phyloP scores from a whole-genome alignment of 2,329 filamentous ascomycete species.

The Chrysoporthe deuterocubensis region DNA sequence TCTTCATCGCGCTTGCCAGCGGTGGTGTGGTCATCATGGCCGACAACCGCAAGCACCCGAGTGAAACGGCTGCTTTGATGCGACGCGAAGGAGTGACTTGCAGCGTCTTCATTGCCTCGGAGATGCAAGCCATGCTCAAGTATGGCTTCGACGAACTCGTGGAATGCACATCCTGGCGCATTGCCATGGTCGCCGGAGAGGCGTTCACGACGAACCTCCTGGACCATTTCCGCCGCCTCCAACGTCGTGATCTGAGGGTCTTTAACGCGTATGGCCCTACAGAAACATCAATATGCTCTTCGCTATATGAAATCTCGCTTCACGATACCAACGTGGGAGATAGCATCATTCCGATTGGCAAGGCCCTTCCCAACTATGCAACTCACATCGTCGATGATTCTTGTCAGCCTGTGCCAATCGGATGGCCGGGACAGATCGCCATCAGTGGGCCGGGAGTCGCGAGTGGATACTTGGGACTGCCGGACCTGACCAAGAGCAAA shows the following conservation, averaged over 20 bases:
- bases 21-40: conserved; percentile 34
- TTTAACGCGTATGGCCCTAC: conserved; percentile 22
- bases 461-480: conserved; percentile 26
- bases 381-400: too few relatives aligned
- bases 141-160: too few relatives aligned
- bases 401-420: conserved; percentile 32
- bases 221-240: background rate
- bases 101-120: conserved; percentile 40
- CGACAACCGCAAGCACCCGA: conserved; percentile 33
- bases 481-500: conserved; percentile 18
- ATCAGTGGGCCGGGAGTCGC: conserved; percentile 47
- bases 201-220: background rate
- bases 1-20: too few relatives aligned
- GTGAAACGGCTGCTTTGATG: conserved; percentile 40
- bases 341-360: too few relatives aligned
- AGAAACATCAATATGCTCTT: conserved; percentile 8
- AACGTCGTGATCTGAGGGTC: conserved; percentile 9
- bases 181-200: conserved; percentile 41
- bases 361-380: conserved; percentile 38
- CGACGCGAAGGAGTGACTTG: conserved; percentile 36
- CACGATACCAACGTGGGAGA: too few relatives aligned
- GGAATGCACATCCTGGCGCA: conserved; percentile 31
- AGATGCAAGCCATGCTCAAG: too few relatives aligned
- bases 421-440: conserved; percentile 45
- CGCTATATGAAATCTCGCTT: too few relatives aligned